Conservation (phyloP, 2,329 filamentous ascomycete genomes). For the Cercospora sp. region DNA sequence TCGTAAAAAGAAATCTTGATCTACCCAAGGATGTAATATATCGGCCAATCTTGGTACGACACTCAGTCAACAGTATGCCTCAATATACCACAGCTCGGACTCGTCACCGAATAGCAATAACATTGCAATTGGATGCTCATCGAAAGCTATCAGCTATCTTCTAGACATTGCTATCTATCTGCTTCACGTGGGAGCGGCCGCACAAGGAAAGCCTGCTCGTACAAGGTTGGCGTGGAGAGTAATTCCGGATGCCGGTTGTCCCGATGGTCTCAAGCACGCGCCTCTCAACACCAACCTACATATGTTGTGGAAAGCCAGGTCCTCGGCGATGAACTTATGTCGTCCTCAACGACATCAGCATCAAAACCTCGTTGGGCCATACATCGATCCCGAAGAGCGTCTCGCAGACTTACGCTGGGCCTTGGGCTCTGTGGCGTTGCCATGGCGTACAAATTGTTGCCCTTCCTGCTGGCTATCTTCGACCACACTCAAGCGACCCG, state of each 20-base stretch:
- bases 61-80: background rate
- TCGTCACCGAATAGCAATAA: background rate
- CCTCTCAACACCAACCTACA: background rate
- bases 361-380: background rate
- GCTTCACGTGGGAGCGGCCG: background rate
- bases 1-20: background rate
- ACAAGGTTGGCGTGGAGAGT: background rate
- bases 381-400: background rate
- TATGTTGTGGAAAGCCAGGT: background rate
- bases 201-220: background rate
- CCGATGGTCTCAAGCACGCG: background rate
- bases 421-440: background rate
- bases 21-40: background rate
- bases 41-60: background rate
- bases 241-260: background rate
- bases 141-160: background rate
- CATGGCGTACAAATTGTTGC: background rate
- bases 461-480: background rate
- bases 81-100: background rate
- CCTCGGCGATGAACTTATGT: background rate
- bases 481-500: constrained; percentile 1
- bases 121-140: background rate
- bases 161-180: background rate
- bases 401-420: background rate
- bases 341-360: background rate